A percentile compares a stretch with the other conserved stretches of the same genome.
phyloP scores from a whole-genome alignment of 1,284 basidiomycete species.

The Ustilago trichophora region DNA sequence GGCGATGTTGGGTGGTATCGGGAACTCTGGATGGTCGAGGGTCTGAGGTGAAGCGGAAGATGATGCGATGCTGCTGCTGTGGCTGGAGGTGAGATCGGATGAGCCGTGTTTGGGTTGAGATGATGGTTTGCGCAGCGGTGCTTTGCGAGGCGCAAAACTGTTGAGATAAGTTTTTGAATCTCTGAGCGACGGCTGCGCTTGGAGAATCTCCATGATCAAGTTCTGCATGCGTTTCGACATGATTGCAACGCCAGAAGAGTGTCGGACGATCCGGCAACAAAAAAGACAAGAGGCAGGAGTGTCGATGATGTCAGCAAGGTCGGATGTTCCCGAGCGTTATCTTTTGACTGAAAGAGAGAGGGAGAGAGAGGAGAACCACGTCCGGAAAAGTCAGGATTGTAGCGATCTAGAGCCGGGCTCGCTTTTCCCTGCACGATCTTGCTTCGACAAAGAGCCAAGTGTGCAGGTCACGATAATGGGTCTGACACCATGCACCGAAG shows the following conservation, averaged over 20 bases:
- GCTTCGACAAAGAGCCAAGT: slow-evolving; percentile 24
- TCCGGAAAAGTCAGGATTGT: too few species aligned
- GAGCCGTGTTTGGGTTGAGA: slow-evolving; percentile 6
- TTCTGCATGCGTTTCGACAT: slow-evolving; percentile 74
- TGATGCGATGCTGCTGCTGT: slow-evolving; percentile 11
- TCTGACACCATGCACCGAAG: slow-evolving; percentile 12
- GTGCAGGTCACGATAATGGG: slow-evolving; percentile 28
- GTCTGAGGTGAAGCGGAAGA: slow-evolving; percentile 5
- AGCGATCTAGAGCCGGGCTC: too few species aligned
- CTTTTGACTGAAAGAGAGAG: too few species aligned
- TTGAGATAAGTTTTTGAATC: slow-evolving; percentile 90
- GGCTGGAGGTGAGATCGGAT: slow-evolving; percentile 9
- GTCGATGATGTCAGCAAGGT: slow-evolving; percentile 4
- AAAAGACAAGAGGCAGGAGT: neutral
- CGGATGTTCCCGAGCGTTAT: neutral
- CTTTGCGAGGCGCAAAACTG: slow-evolving; percentile 73
- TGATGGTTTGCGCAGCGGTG: slow-evolving; percentile 16
- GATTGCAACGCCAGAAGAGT: neutral
- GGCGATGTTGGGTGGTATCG: slow-evolving; percentile 36
- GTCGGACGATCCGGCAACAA: neutral
- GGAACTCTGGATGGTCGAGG: slow-evolving; percentile 31
- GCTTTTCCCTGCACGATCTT: slow-evolving; percentile 33
- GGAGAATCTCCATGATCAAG: slow-evolving; percentile 93
- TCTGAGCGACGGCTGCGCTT: slow-evolving; percentile 88
- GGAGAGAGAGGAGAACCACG: too few species aligned